Percentiles rank a stretch among this genome's conserved stretches.
Evolutionary conservation across 495 filamentous ascomycete species (phyloP).

Genomic region (Trichoderma erinaceum): DNA sequence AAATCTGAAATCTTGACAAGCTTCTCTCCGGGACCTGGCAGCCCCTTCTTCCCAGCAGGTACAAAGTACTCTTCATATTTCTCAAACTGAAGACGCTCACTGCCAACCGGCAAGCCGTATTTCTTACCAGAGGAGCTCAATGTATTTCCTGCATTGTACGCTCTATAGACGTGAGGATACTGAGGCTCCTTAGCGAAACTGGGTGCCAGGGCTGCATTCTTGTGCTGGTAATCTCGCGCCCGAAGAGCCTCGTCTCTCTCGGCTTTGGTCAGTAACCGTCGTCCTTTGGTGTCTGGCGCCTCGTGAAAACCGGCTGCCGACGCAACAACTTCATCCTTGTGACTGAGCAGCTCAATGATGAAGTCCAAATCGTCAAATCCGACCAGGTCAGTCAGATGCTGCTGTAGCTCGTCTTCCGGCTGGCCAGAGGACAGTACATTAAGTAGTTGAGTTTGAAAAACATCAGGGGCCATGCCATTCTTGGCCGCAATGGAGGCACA

Average conservation of each 20-base stretch:
- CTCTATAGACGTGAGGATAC: slow-evolving; percentile 91
- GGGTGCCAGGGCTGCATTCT: slow-evolving; percentile 61
- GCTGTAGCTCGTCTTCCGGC: slow-evolving; percentile 78
- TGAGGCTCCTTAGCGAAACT: slow-evolving; percentile 52
- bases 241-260: slow-evolving; percentile 72
- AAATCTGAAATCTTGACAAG: slow-evolving; percentile 72
- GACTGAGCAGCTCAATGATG: slow-evolving; percentile 72
- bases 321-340: slow-evolving; percentile 56
- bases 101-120: slow-evolving; percentile 68
- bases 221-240: slow-evolving; percentile 73
- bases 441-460: slow-evolving; percentile 64
- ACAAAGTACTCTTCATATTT: slow-evolving; percentile 86
- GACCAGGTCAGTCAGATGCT: slow-evolving; percentile 80
- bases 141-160: slow-evolving; percentile 74
- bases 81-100: slow-evolving; percentile 44
- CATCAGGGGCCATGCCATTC: slow-evolving; percentile 55
- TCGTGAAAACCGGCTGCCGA: slow-evolving; percentile 29
- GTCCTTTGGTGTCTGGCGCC: slow-evolving; percentile 47
- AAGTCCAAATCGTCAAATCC: slow-evolving; percentile 90
- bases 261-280: slow-evolving; percentile 61
- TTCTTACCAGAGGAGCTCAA: slow-evolving; percentile 67
- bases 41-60: slow-evolving; percentile 75
- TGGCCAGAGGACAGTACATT: slow-evolving; percentile 60
- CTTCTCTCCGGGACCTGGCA: slow-evolving; percentile 60
- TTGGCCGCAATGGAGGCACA: slow-evolving; percentile 55